Percentiles rank a stretch among this genome's conserved stretches.
Evolutionary conservation across 768 basidiomycete species (phyloP).

Genomic region (Podaxis mareebaensis): DNA sequence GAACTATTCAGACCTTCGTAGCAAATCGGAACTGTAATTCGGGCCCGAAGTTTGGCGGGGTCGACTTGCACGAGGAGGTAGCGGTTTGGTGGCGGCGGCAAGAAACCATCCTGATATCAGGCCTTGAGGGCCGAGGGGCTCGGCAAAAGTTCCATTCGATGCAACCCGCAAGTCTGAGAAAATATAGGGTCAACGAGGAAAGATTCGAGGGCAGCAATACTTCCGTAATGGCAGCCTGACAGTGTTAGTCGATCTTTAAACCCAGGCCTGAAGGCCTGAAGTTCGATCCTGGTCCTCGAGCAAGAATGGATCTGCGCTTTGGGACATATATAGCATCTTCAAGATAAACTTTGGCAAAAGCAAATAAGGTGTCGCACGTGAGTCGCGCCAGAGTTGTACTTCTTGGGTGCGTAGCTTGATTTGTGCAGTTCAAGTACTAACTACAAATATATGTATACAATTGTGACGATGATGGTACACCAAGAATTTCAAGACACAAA

Average conservation of each 20-base stretch:
- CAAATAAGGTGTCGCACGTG: background rate
- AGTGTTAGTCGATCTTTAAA: background rate
- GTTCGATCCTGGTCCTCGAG: no score
- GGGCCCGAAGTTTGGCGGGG: no score
- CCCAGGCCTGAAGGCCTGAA: no score
- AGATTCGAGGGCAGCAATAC: background rate
- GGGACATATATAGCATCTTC: background rate
- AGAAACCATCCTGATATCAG: background rate
- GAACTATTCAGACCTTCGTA: no score
- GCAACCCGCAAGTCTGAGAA: background rate
- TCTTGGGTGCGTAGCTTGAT: no score
- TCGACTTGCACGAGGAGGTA: background rate
- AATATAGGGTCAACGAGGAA: background rate
- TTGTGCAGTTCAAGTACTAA: background rate
- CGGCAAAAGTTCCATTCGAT: no score
- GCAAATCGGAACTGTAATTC: no score
- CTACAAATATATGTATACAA: background rate
- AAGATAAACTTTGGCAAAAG: background rate
- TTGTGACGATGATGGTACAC: conserved; percentile 1
- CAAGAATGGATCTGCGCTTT: background rate
- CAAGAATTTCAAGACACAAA: background rate
- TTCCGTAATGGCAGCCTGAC: background rate
- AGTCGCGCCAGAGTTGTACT: no score
- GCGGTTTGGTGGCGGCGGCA: background rate
- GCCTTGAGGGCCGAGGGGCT: background rate